phyloP scores from a whole-genome alignment of 345 rosid genomes.

The Combretum micranthum region DNA sequence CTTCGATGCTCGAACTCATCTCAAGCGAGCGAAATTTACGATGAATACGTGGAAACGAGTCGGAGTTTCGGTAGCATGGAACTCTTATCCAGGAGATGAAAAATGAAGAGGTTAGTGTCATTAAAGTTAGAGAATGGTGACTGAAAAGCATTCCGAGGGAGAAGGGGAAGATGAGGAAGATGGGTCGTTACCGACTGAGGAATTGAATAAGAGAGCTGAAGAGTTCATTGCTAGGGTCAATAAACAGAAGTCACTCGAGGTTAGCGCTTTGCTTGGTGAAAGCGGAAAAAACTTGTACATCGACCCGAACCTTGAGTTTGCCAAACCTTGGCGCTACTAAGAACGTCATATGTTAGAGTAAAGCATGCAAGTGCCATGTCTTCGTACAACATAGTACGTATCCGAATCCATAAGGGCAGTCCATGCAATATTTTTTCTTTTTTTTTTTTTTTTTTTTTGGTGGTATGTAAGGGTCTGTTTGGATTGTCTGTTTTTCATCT shows the following conservation, averaged over 20 bases:
- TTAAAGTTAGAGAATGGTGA: not conserved
- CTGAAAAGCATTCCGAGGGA: not conserved
- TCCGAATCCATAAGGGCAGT: too few relatives aligned
- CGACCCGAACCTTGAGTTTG: too few relatives aligned
- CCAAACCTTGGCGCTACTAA: too few relatives aligned
- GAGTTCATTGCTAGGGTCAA: constrained; percentile 34
- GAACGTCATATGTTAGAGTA: too few relatives aligned
- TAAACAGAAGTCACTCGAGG: constrained; percentile 24
- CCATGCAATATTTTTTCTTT: too few relatives aligned
- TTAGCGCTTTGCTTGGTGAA: not conserved
- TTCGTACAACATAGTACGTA: too few relatives aligned
- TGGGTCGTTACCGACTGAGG: constrained; percentile 12
- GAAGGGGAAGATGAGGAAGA: constrained; percentile 5
- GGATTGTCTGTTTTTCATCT: too few relatives aligned
- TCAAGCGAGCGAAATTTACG: constrained; percentile 9
- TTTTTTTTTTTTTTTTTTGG: too few relatives aligned
- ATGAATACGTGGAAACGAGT: constrained; percentile 20
- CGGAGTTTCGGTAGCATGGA: not conserved
- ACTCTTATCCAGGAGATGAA: not conserved
- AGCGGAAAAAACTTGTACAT: too few relatives aligned
- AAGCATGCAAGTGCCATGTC: too few relatives aligned
- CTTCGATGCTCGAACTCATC: constrained; percentile 5
- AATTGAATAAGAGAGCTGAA: constrained; percentile 22
- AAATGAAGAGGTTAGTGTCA: not conserved
- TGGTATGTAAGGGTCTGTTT: too few relatives aligned